These are phyloP conservation scores for Yarrowia bubula DNA, from an alignment of 805 yeast genomes.

Conservation along the genomic window DNA sequence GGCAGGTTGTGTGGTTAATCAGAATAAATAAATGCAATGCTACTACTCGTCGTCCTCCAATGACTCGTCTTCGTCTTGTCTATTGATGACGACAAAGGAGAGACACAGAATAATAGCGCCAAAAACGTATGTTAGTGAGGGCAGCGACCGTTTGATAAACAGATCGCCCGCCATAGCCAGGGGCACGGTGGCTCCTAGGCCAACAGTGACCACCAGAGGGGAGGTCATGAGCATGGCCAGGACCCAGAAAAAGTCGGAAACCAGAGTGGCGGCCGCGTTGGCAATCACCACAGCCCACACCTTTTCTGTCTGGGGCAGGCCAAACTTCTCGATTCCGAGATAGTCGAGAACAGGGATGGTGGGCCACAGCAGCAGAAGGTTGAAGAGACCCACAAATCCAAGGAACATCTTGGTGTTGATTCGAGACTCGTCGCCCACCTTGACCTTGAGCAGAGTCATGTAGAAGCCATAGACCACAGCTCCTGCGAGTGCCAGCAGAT, in stretches of 20 bases:
- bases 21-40: slow-evolving; percentile 12
- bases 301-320: slow-evolving; percentile 56
- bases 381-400: slow-evolving; percentile 91
- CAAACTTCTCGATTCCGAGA: slow-evolving; percentile 66
- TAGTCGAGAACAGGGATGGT: slow-evolving; percentile 62
- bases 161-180: slow-evolving; percentile 91
- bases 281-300: slow-evolving; percentile 54
- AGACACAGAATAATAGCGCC: slow-evolving; percentile 80
- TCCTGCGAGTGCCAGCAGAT: slow-evolving; percentile 73
- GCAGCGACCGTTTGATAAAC: slow-evolving; percentile 60
- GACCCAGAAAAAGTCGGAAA: slow-evolving; percentile 95
- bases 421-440: slow-evolving; percentile 68
- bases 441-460: slow-evolving; percentile 75
- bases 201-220: slow-evolving; percentile 94
- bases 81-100: slow-evolving; percentile 82
- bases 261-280: slow-evolving; percentile 75
- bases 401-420: slow-evolving; percentile 85
- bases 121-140: slow-evolving; percentile 61
- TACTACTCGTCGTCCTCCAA: slow-evolving; percentile 12
- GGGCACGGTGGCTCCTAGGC: slow-evolving; percentile 89
- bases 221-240: slow-evolving; percentile 89
- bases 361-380: slow-evolving; percentile 78
- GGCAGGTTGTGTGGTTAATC: no score
- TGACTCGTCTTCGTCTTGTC: slow-evolving; percentile 65
- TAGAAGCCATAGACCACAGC: slow-evolving; percentile 91